Evolutionary conservation across 352 stramenopile species (phyloP).

Genomic region (Pythium guiyangense): DNA sequence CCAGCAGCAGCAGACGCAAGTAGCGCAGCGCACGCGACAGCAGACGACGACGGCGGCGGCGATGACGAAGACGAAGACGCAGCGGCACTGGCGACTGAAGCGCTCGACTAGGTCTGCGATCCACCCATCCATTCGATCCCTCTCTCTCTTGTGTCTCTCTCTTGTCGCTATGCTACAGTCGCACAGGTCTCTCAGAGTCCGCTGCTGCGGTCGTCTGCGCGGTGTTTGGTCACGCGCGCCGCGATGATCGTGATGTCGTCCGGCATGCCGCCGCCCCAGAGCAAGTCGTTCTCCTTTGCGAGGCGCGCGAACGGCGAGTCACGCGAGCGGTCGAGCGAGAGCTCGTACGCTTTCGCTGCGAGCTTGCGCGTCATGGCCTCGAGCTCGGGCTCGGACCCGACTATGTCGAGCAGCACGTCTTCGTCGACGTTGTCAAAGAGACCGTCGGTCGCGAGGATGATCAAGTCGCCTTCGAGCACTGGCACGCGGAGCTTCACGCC

Average conservation of each 20-base stretch:
- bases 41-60: slow-evolving; percentile 18
- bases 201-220: slow-evolving; percentile 19
- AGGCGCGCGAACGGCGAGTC: slow-evolving; percentile 97
- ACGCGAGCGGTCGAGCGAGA: slow-evolving; percentile 85
- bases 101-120: background rate
- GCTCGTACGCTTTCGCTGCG: slow-evolving; percentile 85
- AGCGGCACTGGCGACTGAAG: background rate
- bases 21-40: background rate
- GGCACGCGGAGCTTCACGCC: slow-evolving; percentile 92
- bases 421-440: slow-evolving; percentile 97
- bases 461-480: slow-evolving; percentile 92
- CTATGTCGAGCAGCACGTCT: slow-evolving; percentile 69
- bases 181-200: background rate
- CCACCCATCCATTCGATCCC: background rate
- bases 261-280: slow-evolving; percentile 93
- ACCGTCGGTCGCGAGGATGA: slow-evolving; percentile 95
- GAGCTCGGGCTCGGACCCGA: slow-evolving; percentile 53
- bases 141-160: background rate
- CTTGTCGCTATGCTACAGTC: too few relatives aligned
- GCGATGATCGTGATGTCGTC: slow-evolving; percentile 87
- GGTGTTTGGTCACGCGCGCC: slow-evolving; percentile 51
- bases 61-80: background rate
- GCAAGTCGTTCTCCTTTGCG: slow-evolving; percentile 98
- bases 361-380: slow-evolving; percentile 75
- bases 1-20: background rate